These are phyloP conservation scores for Potentilla sterilis DNA, from an alignment of 306 rosid species.

Conservation along the genomic window DNA sequence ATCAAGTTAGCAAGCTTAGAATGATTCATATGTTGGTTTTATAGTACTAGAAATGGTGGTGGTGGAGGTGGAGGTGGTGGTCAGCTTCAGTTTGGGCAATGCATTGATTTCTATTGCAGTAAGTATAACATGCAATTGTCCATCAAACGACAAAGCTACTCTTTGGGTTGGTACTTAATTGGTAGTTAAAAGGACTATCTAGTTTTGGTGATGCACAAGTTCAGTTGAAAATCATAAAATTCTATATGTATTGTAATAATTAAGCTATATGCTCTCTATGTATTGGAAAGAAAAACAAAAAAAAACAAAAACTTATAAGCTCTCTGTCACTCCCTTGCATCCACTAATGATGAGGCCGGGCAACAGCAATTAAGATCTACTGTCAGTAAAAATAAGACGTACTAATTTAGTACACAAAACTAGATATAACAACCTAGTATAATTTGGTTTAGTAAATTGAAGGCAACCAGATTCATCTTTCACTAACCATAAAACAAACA, in stretches of 20 bases:
- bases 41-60: neutral
- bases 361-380: no score
- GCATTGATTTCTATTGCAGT: constrained; percentile 5
- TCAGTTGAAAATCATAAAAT: neutral
- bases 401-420: no score
- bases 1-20: constrained; percentile 42
- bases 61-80: neutral
- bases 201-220: neutral
- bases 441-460: no score
- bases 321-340: no score
- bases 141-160: neutral
- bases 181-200: neutral
- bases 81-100: neutral
- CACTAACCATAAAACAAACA: no score
- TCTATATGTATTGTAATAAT: neutral
- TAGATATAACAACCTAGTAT: no score
- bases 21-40: constrained; percentile 23
- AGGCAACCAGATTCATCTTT: no score
- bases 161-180: neutral
- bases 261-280: neutral
- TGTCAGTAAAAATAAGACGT: no score
- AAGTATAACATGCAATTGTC: neutral
- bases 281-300: no score
- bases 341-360: no score
- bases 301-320: no score